These are phyloP conservation scores for Aspergillus transmontanensis DNA, from an alignment of 2,329 filamentous ascomycete species.

Conservation along the genomic window DNA sequence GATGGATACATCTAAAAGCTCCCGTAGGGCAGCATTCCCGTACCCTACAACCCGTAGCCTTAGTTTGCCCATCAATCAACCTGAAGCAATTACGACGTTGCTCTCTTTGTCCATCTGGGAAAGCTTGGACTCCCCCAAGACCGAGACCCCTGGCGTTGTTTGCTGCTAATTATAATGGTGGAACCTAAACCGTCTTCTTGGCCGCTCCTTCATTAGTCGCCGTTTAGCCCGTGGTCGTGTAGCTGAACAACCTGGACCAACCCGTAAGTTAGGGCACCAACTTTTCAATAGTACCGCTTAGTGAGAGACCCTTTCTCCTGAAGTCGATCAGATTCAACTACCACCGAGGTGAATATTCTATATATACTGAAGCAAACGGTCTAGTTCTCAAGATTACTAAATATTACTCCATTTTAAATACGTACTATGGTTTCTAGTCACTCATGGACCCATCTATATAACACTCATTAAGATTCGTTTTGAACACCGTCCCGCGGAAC, in stretches of 20 bases:
- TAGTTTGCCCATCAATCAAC: background rate
- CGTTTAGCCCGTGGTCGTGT: background rate
- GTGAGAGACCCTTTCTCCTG: background rate
- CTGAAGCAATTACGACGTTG: background rate
- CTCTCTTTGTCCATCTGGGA: background rate
- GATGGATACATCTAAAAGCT: background rate
- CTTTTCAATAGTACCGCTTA: background rate
- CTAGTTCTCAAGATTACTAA: background rate
- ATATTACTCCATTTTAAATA: background rate
- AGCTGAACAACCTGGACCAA: background rate
- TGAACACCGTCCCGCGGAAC: background rate
- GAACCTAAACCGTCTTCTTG: background rate
- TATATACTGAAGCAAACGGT: background rate
- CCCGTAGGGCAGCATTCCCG: background rate
- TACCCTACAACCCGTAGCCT: background rate
- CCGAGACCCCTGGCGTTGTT: background rate
- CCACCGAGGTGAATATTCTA: background rate
- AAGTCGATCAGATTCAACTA: background rate
- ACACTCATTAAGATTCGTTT: background rate
- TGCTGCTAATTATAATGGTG: constrained; percentile 3
- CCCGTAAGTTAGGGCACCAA: background rate
- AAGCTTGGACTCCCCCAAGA: background rate
- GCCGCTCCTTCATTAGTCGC: constrained; percentile 1
- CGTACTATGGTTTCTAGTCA: background rate
- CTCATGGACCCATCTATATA: background rate